phyloP scores from a whole-genome alignment of 2,329 filamentous ascomycete species.

The Exophiala bonariae region DNA sequence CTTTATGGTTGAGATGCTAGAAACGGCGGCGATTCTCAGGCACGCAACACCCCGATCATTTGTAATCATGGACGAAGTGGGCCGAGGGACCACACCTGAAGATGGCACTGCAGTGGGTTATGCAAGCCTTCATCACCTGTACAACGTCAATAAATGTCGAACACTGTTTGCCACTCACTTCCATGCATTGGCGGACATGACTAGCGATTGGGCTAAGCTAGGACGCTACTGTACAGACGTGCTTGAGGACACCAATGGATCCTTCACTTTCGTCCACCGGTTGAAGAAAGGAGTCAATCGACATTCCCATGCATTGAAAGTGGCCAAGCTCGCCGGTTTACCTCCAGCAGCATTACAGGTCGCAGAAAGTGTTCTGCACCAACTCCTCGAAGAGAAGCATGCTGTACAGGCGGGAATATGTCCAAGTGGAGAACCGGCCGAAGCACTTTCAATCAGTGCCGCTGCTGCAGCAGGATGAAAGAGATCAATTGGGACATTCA shows the following conservation, averaged over 20 bases:
- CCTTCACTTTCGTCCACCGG: conserved; percentile 83
- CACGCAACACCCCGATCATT: conserved; percentile 82
- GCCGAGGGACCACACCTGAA: conserved; percentile 87
- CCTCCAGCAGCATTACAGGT: conserved; percentile 70
- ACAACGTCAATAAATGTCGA: conserved; percentile 73
- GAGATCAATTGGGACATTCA: neutral
- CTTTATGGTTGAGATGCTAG: conserved; percentile 99
- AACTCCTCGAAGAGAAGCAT: conserved; percentile 11
- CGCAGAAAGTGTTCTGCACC: conserved; percentile 46
- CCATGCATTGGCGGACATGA: conserved; percentile 79
- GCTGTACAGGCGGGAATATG: neutral
- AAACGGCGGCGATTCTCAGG: conserved; percentile 86
- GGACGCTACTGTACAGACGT: conserved; percentile 89
- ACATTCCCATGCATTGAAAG: conserved; percentile 87
- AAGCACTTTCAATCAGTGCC: neutral
- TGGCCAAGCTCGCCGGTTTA: conserved; percentile 82
- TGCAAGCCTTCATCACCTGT: conserved; percentile 82
- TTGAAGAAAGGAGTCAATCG: conserved; percentile 80
- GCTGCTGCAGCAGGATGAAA: neutral
- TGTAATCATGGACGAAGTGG: conserved; percentile 98
- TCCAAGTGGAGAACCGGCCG: neutral
- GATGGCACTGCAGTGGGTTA: conserved; percentile 89
- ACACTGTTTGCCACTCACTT: conserved; percentile 95
- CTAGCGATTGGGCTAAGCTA: conserved; percentile 57
- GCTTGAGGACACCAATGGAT: conserved; percentile 66